phyloP scores from a whole-genome alignment of 129 eudicot species.

The sunflower (Helianthus annuus) region HanXRQr2.0-SUNRISE NC_035446.2:99650495-99650994 shows the following conservation, averaged over 20 bases:
- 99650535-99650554: constrained; percentile 31
- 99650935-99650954: no score
- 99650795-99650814: constrained; percentile 92
- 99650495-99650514: not conserved
- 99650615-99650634: constrained; percentile 32
- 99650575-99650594: constrained; percentile 27
- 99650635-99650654: constrained; percentile 64
- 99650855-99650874: constrained; percentile 36
- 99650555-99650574: constrained; percentile 36
- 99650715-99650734: constrained; percentile 49
- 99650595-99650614: constrained; percentile 5
- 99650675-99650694: constrained; percentile 51
- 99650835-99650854: constrained; percentile 37
- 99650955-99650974: no score
- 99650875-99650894: no score
- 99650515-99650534: constrained; percentile 41
- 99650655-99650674: constrained; percentile 78
- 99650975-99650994: no score
- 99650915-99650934: no score
- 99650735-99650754: constrained; percentile 69
- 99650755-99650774: constrained; percentile 70
- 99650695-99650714: constrained; percentile 35
- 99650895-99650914: no score
- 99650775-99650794: constrained; percentile 62
- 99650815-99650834: constrained; percentile 86